Evolutionary conservation across 768 basidiomycete species (phyloP).

Genomic region (Russula ochroleuca): DNA sequence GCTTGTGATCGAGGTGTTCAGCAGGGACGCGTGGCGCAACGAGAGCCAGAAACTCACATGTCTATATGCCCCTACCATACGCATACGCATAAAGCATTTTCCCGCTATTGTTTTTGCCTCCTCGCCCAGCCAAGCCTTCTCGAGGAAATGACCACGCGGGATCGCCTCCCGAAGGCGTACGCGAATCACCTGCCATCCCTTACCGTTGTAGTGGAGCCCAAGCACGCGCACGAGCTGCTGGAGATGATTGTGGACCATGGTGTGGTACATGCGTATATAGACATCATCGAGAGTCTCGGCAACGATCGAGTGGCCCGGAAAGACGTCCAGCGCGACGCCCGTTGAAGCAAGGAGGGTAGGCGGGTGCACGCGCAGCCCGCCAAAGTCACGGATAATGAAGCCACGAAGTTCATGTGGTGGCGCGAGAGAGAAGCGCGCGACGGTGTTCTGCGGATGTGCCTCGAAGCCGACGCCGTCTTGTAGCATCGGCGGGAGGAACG

Average conservation of each 20-base stretch:
- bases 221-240: slow-evolving; percentile 57
- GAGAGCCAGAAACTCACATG: slow-evolving; percentile 40
- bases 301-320: slow-evolving; percentile 40
- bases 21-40: slow-evolving; percentile 1
- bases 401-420: slow-evolving; percentile 47
- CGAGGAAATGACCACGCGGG: slow-evolving; percentile 45
- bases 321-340: slow-evolving; percentile 46
- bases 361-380: slow-evolving; percentile 51
- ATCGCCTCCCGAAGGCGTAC: slow-evolving; percentile 43
- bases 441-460: slow-evolving; percentile 56
- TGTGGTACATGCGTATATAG: slow-evolving; percentile 55
- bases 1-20: slow-evolving; percentile 34
- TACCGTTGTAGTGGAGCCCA: slow-evolving; percentile 51
- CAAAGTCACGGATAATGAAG: slow-evolving; percentile 57
- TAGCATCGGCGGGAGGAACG: slow-evolving; percentile 52
- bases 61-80: slow-evolving; percentile 52
- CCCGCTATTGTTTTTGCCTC: slow-evolving; percentile 47
- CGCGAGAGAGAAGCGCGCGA: slow-evolving; percentile 48
- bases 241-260: slow-evolving; percentile 54
- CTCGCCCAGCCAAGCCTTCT: slow-evolving; percentile 48
- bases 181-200: slow-evolving; percentile 50
- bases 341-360: slow-evolving; percentile 48
- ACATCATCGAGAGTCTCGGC: slow-evolving; percentile 51
- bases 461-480: slow-evolving; percentile 57
- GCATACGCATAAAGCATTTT: slow-evolving; percentile 57